Percentiles rank a stretch among this genome's conserved stretches.
These are phyloP conservation scores for Cordyceps cateniannulata DNA, from an alignment of 2,329 filamentous ascomycete genomes.

Conservation along the genomic window DNA sequence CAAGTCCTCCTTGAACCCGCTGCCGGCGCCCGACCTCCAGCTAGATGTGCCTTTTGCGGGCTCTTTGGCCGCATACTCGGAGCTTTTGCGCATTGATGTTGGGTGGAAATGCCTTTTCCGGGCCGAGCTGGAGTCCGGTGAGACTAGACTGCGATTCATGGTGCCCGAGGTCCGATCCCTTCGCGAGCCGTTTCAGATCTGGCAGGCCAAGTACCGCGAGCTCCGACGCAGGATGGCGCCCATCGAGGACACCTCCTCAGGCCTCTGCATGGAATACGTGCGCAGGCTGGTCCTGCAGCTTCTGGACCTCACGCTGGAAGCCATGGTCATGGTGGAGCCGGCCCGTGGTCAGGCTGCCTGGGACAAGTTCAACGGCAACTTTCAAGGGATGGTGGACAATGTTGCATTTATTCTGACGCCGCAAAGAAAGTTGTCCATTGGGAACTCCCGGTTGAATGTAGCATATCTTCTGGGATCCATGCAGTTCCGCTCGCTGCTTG, in stretches of 20 bases:
- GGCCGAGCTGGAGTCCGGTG: neutral
- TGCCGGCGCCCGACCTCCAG: too few species aligned
- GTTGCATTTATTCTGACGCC: neutral
- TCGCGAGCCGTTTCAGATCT: too few species aligned
- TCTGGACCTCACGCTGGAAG: neutral
- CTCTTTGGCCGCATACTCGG: neutral
- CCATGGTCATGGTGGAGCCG: neutral
- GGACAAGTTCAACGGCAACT: neutral
- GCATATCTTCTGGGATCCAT: neutral
- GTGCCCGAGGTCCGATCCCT: too few species aligned
- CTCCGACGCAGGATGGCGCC: too few species aligned
- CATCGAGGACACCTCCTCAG: neutral
- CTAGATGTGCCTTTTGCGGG: neutral
- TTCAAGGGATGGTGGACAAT: neutral
- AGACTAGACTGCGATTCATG: neutral
- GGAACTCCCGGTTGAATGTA: too few species aligned
- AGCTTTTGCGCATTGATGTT: neutral
- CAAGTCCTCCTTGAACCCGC: too few species aligned
- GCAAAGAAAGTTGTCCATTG: neutral
- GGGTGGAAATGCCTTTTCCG: neutral
- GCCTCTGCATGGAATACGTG: neutral
- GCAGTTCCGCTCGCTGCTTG: neutral
- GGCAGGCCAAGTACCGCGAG: too few species aligned
- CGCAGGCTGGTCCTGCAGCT: neutral
- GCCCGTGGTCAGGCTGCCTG: neutral